These are phyloP conservation scores for Aspergillus udagawae DNA, from an alignment of 2,329 filamentous ascomycete genomes.

Conservation along the genomic window DNA sequence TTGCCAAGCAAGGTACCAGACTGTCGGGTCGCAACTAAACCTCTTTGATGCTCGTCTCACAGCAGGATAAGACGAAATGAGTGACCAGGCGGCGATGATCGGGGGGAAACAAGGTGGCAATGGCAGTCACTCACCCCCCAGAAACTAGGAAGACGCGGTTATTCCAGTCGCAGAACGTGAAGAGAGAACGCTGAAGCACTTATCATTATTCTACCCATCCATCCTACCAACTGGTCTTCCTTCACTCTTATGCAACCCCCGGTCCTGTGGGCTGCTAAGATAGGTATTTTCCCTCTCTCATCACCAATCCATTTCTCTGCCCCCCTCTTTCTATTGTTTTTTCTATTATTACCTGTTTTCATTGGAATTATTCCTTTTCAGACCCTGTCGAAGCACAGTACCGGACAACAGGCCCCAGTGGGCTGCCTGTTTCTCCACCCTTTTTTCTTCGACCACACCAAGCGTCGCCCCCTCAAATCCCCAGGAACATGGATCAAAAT, in stretches of 20 bases:
- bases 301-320: neutral
- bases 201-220: neutral
- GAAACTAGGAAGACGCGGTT: neutral
- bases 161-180: neutral
- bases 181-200: slow-evolving; percentile 1
- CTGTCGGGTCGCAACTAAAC: slow-evolving; percentile 30
- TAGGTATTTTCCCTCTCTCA: neutral
- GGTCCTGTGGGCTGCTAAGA: neutral
- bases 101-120: slow-evolving; percentile 6
- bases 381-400: neutral
- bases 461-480: neutral
- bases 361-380: neutral
- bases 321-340: neutral
- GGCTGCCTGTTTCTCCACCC: neutral
- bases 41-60: slow-evolving; percentile 13
- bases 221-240: neutral
- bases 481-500: slow-evolving; percentile 4
- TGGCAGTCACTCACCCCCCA: neutral
- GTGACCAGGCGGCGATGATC: slow-evolving; percentile 13
- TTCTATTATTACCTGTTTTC: neutral
- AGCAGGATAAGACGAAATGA: slow-evolving; percentile 12
- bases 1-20: slow-evolving; percentile 33
- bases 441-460: neutral
- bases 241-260: neutral
- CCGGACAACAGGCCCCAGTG: neutral